A percentile compares a stretch with the other conserved stretches of the same genome.
phyloP scores from a whole-genome alignment of 495 filamentous ascomycete genomes.

The Darksidea phi region DNA sequence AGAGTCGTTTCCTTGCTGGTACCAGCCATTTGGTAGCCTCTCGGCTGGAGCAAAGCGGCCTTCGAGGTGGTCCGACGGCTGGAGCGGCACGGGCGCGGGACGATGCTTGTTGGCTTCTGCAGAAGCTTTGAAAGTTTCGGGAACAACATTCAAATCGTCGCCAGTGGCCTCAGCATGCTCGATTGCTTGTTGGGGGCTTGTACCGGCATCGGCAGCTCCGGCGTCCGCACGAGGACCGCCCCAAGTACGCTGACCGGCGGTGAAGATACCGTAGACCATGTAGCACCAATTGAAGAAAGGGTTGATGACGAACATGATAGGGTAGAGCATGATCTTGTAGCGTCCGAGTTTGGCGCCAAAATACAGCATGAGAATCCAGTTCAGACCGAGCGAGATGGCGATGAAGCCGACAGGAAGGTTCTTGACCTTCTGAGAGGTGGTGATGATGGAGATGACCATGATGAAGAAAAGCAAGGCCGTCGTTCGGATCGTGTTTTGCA shows the following conservation, averaged over 20 bases:
- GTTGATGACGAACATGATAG: slow-evolving; percentile 92
- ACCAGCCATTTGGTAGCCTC: slow-evolving; percentile 60
- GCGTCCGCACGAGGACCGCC: slow-evolving; percentile 93
- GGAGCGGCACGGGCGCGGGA: slow-evolving; percentile 55
- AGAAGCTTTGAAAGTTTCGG: slow-evolving; percentile 81
- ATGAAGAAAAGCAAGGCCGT: slow-evolving; percentile 96
- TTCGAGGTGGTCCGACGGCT: slow-evolving; percentile 70
- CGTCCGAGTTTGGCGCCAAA: slow-evolving; percentile 83
- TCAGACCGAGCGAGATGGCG: slow-evolving; percentile 88
- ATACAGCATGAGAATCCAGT: slow-evolving; percentile 96
- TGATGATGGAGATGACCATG: slow-evolving; percentile 83
- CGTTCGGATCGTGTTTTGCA: slow-evolving; percentile 96
- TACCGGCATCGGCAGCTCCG: slow-evolving; percentile 73
- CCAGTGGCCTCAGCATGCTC: slow-evolving; percentile 75
- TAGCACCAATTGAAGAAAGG: slow-evolving; percentile 99
- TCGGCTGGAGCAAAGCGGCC: slow-evolving; percentile 67
- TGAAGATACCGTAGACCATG: slow-evolving; percentile 87
- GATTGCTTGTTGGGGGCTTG: slow-evolving; percentile 79
- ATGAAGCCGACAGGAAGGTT: slow-evolving; percentile 93
- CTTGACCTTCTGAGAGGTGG: slow-evolving; percentile 71
- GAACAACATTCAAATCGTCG: slow-evolving; percentile 89
- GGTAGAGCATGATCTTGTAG: slow-evolving; percentile 92
- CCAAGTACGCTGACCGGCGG: slow-evolving; percentile 94
- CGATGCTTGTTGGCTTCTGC: slow-evolving; percentile 53
- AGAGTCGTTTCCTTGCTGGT: slow-evolving; percentile 60